Evolutionary conservation across 73 alveolate species (phyloP).

Genomic region (Effrenium voratum): DNA sequence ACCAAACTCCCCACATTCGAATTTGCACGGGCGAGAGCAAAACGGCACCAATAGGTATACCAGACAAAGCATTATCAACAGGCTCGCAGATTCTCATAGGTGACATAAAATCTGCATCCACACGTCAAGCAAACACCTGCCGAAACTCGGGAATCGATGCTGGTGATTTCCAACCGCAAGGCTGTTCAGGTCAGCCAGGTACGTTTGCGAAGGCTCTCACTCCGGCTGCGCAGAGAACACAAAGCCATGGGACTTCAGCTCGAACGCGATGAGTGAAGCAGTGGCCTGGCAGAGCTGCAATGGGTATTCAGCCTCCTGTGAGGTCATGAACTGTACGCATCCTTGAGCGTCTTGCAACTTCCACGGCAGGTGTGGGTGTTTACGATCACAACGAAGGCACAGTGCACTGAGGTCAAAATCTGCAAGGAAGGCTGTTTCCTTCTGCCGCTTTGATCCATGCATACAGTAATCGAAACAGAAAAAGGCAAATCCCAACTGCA

Average conservation of each 20-base stretch:
- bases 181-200: background rate
- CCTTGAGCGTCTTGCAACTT: background rate
- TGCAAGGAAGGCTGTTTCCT: background rate
- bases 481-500: background rate
- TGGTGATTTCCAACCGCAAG: background rate
- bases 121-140: background rate
- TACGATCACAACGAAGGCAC: background rate
- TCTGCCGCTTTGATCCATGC: background rate
- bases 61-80: background rate
- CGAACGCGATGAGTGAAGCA: background rate
- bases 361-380: background rate
- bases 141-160: background rate
- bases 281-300: background rate
- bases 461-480: background rate
- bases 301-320: background rate
- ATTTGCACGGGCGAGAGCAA: background rate
- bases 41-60: background rate
- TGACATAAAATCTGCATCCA: background rate
- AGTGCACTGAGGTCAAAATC: background rate
- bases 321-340: background rate
- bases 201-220: background rate
- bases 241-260: background rate
- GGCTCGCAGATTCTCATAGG: background rate
- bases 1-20: background rate
- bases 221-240: background rate